A percentile compares a stretch with the other conserved stretches of the same genome.
Conservation (phyloP, 345 rosid genomes). For the Orychophragmus violaceus region DNA sequence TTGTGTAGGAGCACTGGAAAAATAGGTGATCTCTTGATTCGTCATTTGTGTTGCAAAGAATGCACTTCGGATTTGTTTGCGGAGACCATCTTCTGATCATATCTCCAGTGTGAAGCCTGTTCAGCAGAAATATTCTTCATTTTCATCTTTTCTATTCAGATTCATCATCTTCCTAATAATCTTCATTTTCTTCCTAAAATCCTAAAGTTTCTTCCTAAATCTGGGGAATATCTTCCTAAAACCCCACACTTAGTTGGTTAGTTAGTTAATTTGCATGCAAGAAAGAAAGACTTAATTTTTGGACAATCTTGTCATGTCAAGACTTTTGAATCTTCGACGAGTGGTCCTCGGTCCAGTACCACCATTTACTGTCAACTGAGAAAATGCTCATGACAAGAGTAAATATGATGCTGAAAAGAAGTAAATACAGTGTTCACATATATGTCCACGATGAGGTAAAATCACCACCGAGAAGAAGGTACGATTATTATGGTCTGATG, state of each 20-base stretch:
- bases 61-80: too few species aligned
- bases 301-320: background rate
- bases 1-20: too few species aligned
- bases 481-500: background rate
- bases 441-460: background rate
- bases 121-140: too few species aligned
- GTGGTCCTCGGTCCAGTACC: background rate
- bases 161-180: too few species aligned
- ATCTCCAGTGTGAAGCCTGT: too few species aligned
- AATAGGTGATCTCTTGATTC: too few species aligned
- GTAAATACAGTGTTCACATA: background rate
- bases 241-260: background rate
- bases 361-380: background rate
- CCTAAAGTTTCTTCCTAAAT: too few species aligned
- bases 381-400: constrained; percentile 5
- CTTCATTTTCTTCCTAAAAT: too few species aligned
- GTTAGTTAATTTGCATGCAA: constrained; percentile 3
- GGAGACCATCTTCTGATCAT: too few species aligned
- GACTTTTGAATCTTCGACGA: background rate
- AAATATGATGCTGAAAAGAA: background rate
- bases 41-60: too few species aligned
- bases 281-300: background rate
- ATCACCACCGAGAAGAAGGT: background rate
- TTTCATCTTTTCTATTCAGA: too few species aligned
- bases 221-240: too few species aligned